Conservation (phyloP, 2,329 filamentous ascomycete species). For the Fusarium graminum region DNA sequence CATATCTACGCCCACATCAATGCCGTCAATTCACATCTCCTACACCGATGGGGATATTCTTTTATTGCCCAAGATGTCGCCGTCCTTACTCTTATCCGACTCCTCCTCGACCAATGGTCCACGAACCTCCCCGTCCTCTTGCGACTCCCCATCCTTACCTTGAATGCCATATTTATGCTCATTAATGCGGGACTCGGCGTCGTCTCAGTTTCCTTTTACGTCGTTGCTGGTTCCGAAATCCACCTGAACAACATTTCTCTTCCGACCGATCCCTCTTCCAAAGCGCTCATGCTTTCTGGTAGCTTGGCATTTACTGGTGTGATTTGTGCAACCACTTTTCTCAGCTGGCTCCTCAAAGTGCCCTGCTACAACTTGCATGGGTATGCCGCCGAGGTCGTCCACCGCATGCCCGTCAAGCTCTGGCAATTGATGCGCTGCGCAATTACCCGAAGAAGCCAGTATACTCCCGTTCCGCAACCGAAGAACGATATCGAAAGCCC, state of each 20-base stretch:
- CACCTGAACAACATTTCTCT: slow-evolving; percentile 54
- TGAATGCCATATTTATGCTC: slow-evolving; percentile 31
- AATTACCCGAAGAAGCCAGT: slow-evolving; percentile 2
- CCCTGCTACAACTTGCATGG: slow-evolving; percentile 36
- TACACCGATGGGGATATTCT: slow-evolving; percentile 45
- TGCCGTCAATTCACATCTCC: slow-evolving; percentile 41
- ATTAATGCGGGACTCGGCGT: slow-evolving; percentile 28
- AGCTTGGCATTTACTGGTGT: slow-evolving; percentile 47
- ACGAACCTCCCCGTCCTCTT: slow-evolving; percentile 19
- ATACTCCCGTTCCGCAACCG: slow-evolving; percentile 43
- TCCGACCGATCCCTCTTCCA: slow-evolving; percentile 50
- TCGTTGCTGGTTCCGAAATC: slow-evolving; percentile 52
- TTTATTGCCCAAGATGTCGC: slow-evolving; percentile 54
- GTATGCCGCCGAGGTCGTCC: slow-evolving; percentile 46
- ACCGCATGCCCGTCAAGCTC: slow-evolving; percentile 41
- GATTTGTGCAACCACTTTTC: slow-evolving; percentile 24
- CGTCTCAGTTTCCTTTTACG: slow-evolving; percentile 51
- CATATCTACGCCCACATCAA: slow-evolving; percentile 52
- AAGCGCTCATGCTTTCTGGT: slow-evolving; percentile 51
- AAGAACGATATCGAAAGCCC: not conserved
- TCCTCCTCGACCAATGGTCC: slow-evolving; percentile 50
- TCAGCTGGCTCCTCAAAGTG: slow-evolving; percentile 49
- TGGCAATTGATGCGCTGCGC: slow-evolving; percentile 18
- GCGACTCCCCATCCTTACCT: slow-evolving; percentile 23
- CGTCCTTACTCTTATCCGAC: slow-evolving; percentile 50